phyloP scores from a whole-genome alignment of 139 green algal species.

The Coccomyxa sp. region DNA sequence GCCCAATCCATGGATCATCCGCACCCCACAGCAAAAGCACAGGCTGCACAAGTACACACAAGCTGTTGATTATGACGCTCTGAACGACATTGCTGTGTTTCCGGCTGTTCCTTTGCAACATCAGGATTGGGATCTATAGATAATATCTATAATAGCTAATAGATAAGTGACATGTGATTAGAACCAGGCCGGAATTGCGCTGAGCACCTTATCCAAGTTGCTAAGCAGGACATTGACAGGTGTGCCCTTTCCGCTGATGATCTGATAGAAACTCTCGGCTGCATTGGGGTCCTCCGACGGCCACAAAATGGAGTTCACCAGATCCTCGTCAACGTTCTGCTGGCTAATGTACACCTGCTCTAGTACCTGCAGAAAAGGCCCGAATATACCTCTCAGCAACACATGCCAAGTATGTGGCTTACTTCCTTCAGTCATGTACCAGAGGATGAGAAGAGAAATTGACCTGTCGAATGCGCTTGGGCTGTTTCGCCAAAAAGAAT shows the following conservation, averaged over 20 bases:
- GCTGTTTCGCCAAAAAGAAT: not conserved
- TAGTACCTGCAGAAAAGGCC: not conserved
- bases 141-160: no score
- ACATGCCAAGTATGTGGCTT: not conserved
- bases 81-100: no score
- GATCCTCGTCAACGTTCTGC: slow-evolving; percentile 50
- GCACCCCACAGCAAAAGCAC: slow-evolving; percentile 71
- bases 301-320: slow-evolving; percentile 51
- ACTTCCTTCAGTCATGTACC: no score
- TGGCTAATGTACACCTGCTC: slow-evolving; percentile 56
- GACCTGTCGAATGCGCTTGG: not conserved
- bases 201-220: slow-evolving; percentile 24
- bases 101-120: no score
- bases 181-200: not conserved
- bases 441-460: not conserved
- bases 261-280: slow-evolving; percentile 71
- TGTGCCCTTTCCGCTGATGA: slow-evolving; percentile 49
- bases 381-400: not conserved
- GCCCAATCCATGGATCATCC: slow-evolving; percentile 74
- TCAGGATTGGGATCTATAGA: no score
- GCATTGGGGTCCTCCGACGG: slow-evolving; percentile 62
- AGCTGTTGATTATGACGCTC: not conserved
- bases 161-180: no score
- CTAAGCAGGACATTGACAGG: slow-evolving; percentile 52
- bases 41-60: slow-evolving; percentile 24